Conservation (phyloP, 768 basidiomycete genomes). For the Psilocybe cyanescens region DNA sequence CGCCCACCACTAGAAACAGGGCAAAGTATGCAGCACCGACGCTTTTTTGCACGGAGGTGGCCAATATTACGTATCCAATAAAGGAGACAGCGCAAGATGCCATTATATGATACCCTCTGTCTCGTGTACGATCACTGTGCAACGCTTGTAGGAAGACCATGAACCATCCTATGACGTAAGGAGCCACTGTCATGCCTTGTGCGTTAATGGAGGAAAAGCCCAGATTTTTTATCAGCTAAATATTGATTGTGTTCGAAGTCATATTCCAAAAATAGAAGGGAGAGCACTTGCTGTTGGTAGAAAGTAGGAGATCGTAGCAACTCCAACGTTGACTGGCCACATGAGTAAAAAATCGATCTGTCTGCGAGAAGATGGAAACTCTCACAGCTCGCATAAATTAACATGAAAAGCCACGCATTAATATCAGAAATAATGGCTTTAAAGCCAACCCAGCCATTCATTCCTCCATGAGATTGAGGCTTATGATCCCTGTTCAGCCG, state of each 20-base stretch:
- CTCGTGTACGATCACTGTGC: slow-evolving; percentile 57
- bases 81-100: slow-evolving; percentile 46
- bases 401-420: slow-evolving; percentile 57
- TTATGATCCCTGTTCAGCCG: slow-evolving; percentile 57
- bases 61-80: slow-evolving; percentile 58
- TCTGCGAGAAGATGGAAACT: neutral
- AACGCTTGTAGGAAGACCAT: slow-evolving; percentile 56
- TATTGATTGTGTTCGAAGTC: neutral
- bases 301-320: slow-evolving; percentile 60
- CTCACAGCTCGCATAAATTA: slow-evolving; percentile 57
- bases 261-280: neutral
- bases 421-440: slow-evolving; percentile 52
- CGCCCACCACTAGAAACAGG: slow-evolving; percentile 58
- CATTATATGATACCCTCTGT: slow-evolving; percentile 63
- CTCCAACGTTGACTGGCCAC: slow-evolving; percentile 56
- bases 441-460: slow-evolving; percentile 59
- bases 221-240: slow-evolving; percentile 55
- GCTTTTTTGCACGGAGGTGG: slow-evolving; percentile 52
- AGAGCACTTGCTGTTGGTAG: slow-evolving; percentile 47
- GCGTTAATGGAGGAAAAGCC: slow-evolving; percentile 61
- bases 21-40: slow-evolving; percentile 61
- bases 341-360: neutral
- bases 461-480: slow-evolving; percentile 60
- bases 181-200: slow-evolving; percentile 61
- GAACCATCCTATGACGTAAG: slow-evolving; percentile 60